Evolutionary conservation across 805 yeast species (phyloP), one percentile per base, ranked within the genome.

Genomic region (Sungouiozyma ichnusensis): DNA sequence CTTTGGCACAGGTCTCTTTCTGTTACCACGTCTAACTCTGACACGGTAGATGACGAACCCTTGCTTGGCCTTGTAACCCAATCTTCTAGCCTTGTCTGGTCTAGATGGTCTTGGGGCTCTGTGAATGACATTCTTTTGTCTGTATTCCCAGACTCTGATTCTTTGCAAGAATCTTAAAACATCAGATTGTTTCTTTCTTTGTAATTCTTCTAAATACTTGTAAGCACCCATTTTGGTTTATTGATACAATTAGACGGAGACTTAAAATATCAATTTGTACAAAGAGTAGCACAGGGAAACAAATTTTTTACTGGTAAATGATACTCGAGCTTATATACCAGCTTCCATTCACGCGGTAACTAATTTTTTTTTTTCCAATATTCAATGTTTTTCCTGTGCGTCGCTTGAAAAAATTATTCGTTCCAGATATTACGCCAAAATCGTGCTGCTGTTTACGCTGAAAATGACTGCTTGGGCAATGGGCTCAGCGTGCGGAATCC

Each of bases 111-210:
- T 86, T 47, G 94, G 63, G 61, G 97, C 97, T 74, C 98, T 84
- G 96, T 92, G 97, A 74, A 92, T 83, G 60, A 88, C 97, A 67
- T 77, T 81, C 79, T 82, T 81, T 79, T 92, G 98, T 79, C 98
- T 88, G 95, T 87, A 92, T 77, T 92, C 98, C 98, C 98, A 92
- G 78, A 96, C 92, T 85, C 98, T 86, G 81, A 92, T 95, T 74
- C 98, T 84, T 76, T 84, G 85, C 68, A 92, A 78, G 86, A 92
- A 92, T 77, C 98, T 85, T 77, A 85, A 77, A 66, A 92, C 97
- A 76, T 92, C 98, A 68, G 97, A 87, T 81, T 92, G 98, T 83
- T 92, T 92, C 94, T 92, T 92, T 81, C 97, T 88, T 74, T 87
- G 92, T 73, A 92, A 80, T 77, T 92, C 98, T 77, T 90, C 96